Percentiles rank a stretch among this genome's conserved stretches.
These are phyloP conservation scores for Lactarius deliciosus DNA, from an alignment of 768 basidiomycete genomes.

Conservation along the genomic window DNA sequence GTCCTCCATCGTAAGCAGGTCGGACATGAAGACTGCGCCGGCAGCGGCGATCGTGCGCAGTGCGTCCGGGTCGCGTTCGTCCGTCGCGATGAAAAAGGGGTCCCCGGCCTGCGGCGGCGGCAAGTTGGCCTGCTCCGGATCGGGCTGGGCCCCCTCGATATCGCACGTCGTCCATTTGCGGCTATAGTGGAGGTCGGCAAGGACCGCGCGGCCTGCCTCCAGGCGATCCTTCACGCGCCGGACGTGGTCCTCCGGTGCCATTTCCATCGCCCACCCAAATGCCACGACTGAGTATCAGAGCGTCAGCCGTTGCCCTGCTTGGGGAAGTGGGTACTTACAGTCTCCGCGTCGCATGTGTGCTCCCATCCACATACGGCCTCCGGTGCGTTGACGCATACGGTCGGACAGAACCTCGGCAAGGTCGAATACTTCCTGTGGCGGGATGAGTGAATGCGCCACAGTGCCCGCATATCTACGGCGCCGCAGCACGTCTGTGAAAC, in stretches of 20 bases:
- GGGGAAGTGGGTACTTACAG: slow-evolving; percentile 34
- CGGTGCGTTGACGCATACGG: slow-evolving; percentile 37
- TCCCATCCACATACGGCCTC: slow-evolving; percentile 43
- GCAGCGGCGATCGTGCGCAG: slow-evolving; percentile 37
- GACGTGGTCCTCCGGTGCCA: slow-evolving; percentile 39
- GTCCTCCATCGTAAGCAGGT: slow-evolving; percentile 46
- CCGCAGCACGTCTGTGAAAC: slow-evolving; percentile 18
- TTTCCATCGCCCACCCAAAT: slow-evolving; percentile 40
- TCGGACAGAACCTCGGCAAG: slow-evolving; percentile 37
- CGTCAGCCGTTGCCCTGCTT: neutral
- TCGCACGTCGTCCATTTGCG: slow-evolving; percentile 15
- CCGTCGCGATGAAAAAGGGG: slow-evolving; percentile 40
- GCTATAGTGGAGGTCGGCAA: slow-evolving; percentile 19
- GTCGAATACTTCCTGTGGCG: slow-evolving; percentile 29
- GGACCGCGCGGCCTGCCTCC: slow-evolving; percentile 34
- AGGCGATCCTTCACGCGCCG: slow-evolving; percentile 35
- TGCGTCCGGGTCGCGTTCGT: slow-evolving; percentile 41
- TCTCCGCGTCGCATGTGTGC: slow-evolving; percentile 47
- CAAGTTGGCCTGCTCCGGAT: slow-evolving; percentile 15
- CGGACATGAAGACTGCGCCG: slow-evolving; percentile 43
- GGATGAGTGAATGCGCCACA: slow-evolving; percentile 11
- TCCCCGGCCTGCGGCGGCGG: slow-evolving; percentile 17
- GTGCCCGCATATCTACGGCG: slow-evolving; percentile 19
- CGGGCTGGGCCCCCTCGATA: slow-evolving; percentile 5
- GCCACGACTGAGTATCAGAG: slow-evolving; percentile 33